A percentile compares a stretch with the other conserved stretches of the same genome.
Conservation (phyloP, 2,329 filamentous ascomycete genomes). For the Penicillium psychrosexuale region DNA sequence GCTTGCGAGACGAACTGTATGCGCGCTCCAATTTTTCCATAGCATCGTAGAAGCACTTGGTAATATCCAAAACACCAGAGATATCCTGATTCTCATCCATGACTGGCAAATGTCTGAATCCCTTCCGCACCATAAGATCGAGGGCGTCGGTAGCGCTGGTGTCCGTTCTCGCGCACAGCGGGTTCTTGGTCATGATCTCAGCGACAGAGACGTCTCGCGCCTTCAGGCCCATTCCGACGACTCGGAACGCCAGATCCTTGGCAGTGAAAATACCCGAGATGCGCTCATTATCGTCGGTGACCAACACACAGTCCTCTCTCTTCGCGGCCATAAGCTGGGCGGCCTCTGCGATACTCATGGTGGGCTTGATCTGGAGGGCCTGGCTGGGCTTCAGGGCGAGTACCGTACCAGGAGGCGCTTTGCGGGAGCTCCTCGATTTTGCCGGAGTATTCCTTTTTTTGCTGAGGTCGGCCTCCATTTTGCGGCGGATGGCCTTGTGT, state of each 20-base stretch:
- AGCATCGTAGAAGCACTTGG: conserved; percentile 99
- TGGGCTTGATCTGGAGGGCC: conserved; percentile 95
- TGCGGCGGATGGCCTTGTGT: conserved; percentile 82
- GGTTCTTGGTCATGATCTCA: conserved; percentile 99
- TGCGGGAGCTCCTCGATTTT: conserved; percentile 79
- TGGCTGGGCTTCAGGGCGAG: conserved; percentile 92
- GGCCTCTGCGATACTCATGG: conserved; percentile 89
- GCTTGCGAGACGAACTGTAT: conserved; percentile 94
- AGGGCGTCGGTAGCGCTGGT: conserved; percentile 96
- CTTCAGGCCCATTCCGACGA: conserved; percentile 87
- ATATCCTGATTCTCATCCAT: conserved; percentile 99
- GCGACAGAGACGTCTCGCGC: conserved; percentile 87
- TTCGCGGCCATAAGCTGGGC: conserved; percentile 99
- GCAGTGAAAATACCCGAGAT: conserved; percentile 99
- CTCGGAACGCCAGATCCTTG: conserved; percentile 95
- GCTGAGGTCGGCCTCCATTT: conserved; percentile 95
- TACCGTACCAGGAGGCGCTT: conserved; percentile 93
- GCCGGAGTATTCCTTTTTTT: conserved; percentile 86
- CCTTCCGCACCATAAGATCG: conserved; percentile 97
- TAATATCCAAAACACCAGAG: conserved; percentile 95
- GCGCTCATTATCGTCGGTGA: conserved; percentile 95
- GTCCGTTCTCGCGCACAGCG: conserved; percentile 92
- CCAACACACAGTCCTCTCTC: conserved; percentile 93
- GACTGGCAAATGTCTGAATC: conserved; percentile 93
- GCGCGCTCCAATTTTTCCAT: conserved; percentile 99